A percentile compares a stretch with the other conserved stretches of the same genome.
Conservation (phyloP, 495 filamentous ascomycete species). For the Aspergillus egyptiacus region DNA sequence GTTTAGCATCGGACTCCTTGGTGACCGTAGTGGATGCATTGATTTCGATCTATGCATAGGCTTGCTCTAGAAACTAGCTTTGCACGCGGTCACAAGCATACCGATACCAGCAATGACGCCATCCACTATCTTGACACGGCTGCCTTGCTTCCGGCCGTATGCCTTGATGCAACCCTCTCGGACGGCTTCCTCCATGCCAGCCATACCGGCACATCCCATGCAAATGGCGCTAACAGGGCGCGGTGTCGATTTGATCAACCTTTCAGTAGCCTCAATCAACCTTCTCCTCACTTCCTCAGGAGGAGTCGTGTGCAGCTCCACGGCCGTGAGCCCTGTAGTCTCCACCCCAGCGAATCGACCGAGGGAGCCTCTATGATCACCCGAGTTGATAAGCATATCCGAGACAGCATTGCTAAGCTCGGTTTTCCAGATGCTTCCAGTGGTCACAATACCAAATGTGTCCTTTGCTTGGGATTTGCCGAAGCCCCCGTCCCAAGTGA, state of each 20-base stretch:
- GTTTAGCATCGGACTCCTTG: no score
- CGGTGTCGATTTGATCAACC: slow-evolving; percentile 49
- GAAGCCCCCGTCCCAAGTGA: slow-evolving; percentile 19
- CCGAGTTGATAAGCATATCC: slow-evolving; percentile 45
- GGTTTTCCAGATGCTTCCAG: slow-evolving; percentile 74
- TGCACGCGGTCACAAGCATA: slow-evolving; percentile 49
- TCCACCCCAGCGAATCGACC: slow-evolving; percentile 68
- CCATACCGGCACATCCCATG: slow-evolving; percentile 87
- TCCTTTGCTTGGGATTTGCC: slow-evolving; percentile 34
- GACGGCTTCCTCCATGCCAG: slow-evolving; percentile 77
- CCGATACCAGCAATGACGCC: slow-evolving; percentile 75
- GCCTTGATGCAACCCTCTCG: slow-evolving; percentile 58
- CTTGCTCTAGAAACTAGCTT: slow-evolving; percentile 31
- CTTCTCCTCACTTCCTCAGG: slow-evolving; percentile 57
- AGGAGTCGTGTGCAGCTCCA: slow-evolving; percentile 67
- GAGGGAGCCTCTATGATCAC: slow-evolving; percentile 21
- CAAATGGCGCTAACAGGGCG: slow-evolving; percentile 46
- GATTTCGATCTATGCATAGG: no score
- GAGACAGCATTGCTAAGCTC: slow-evolving; percentile 60
- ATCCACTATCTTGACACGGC: slow-evolving; percentile 67
- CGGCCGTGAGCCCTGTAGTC: slow-evolving; percentile 76
- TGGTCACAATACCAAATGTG: slow-evolving; percentile 85
- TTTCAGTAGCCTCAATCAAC: slow-evolving; percentile 63
- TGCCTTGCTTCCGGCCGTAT: slow-evolving; percentile 55
- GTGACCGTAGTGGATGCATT: no score